phyloP scores from a whole-genome alignment of 257 asterid species.

The Capsicum pubescens region DNA sequence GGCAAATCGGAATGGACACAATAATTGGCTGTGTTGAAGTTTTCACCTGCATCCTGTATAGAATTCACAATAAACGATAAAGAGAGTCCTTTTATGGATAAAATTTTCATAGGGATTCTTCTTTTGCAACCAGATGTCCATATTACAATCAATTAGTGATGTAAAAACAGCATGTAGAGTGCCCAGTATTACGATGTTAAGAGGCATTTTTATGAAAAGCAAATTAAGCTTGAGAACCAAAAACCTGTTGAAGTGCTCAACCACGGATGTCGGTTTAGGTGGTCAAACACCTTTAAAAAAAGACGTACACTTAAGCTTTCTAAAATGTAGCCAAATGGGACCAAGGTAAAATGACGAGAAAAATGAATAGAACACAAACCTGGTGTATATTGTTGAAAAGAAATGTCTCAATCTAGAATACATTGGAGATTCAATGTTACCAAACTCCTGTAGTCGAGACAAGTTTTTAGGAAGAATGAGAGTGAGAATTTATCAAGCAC shows the following conservation, averaged over 20 bases:
- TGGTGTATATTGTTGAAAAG: constrained; percentile 87
- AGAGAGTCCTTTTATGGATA: background rate
- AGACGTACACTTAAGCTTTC: background rate
- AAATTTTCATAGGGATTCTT: background rate
- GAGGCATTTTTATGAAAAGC: background rate
- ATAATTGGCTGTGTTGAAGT: constrained; percentile 81
- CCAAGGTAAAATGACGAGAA: constrained; percentile 13
- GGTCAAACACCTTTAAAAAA: background rate
- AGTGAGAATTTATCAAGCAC: background rate
- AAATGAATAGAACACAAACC: constrained; percentile 47
- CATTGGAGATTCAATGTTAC: constrained; percentile 94
- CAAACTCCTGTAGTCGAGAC: constrained; percentile 74
- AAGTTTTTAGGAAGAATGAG: constrained; percentile 1
- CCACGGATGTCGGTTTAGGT: background rate
- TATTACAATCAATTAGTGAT: constrained; percentile 8
- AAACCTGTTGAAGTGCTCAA: background rate
- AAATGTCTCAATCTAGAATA: constrained; percentile 89
- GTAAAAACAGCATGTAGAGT: background rate
- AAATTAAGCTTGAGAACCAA: constrained; percentile 9
- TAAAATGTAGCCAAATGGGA: background rate
- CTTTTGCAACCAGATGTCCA: background rate
- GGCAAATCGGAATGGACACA: constrained; percentile 84
- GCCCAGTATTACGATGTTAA: background rate
- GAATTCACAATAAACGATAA: background rate
- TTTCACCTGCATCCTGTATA: constrained; percentile 97